Evolutionary conservation across 352 stramenopile species (phyloP), one percentile per base, ranked within the genome.

Genomic region (Pythium sukuiense): DNA sequence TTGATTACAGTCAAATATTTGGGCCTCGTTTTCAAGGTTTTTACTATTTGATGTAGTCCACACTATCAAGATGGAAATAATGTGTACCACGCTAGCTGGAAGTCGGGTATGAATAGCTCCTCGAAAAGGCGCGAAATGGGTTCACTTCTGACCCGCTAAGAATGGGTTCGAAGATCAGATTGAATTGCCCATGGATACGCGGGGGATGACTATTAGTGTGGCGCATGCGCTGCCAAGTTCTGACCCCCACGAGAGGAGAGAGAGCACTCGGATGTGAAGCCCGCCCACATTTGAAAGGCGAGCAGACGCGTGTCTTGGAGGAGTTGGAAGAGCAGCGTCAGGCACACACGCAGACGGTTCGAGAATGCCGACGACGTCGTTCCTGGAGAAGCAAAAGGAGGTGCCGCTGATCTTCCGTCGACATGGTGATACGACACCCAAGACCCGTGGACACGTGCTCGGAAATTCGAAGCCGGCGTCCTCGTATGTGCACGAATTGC

Each of bases 331-430:
- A 35, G 32, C 32, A 35, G 32, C 32, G 32, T 35, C 1, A 9
- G 32, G 26, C 11, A 54, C 52, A 35, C 6, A 27, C 52, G 29
- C 6, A 27, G 56, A 20, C 20, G 6, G 16, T 9, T 16, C 13
- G n/a, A 46, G 7, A 18, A 88, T 91, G 82, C 80, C 80, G 55
- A 89, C 70, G 56, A 77, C 82, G 41, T 60, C 76, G 50, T 76
- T 82, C 52, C 70, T 89, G 16, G 82, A 88, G 58, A 91, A 91
- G 67, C 81, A 92, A 35, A 80, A 90, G 64, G 73, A 79, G n/a
- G 83, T 95, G 67, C 86, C 86, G 11, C 91, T 95, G 83, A 86
- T 87, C 35, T 90, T 85, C 54, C 83, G 86, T 20, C 81, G 83
- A 1, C 86, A 95, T 48, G 86, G 84, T 41, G 81, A 93, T 48